Evolutionary conservation across 192 early-diverging fungal species (phyloP).

Genomic region (Coemansia sp.): DNA sequence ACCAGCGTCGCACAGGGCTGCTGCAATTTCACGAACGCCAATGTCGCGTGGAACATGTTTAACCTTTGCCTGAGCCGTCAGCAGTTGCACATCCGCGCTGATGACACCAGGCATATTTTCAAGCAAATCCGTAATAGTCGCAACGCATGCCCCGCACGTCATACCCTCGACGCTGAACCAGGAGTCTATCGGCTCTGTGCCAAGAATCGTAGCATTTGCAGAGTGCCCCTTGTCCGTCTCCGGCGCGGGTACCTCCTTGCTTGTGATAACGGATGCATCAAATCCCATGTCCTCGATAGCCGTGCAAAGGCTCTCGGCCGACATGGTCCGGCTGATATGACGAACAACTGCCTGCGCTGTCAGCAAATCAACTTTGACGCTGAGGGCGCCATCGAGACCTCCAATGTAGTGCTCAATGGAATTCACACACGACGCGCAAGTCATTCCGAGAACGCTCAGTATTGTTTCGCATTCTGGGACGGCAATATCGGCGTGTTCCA

Average conservation of each 20-base stretch:
- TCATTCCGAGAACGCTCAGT: constrained; percentile 75
- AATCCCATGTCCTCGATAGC: constrained; percentile 75
- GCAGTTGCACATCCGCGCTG: constrained; percentile 75
- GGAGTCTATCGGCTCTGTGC: constrained; percentile 30
- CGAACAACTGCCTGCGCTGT: constrained; percentile 61
- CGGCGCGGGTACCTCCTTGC: constrained; percentile 12
- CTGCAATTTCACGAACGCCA: constrained; percentile 77
- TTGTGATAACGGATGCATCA: constrained; percentile 57
- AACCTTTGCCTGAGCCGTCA: constrained; percentile 69
- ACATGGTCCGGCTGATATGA: constrained; percentile 29
- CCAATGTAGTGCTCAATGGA: constrained; percentile 59
- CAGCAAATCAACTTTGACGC: constrained; percentile 65
- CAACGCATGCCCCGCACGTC: constrained; percentile 94
- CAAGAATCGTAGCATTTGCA: constrained; percentile 16
- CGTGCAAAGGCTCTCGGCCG: constrained; percentile 43
- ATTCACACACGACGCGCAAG: constrained; percentile 81
- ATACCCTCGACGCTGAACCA: constrained; percentile 75
- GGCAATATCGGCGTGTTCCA: neutral
- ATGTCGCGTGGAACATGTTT: constrained; percentile 64
- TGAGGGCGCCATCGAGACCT: constrained; percentile 49
- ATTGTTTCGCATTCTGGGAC: constrained; percentile 47
- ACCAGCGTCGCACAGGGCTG: constrained; percentile 71
- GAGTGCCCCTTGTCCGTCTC: neutral
- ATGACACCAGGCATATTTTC: constrained; percentile 61
- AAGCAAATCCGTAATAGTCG: constrained; percentile 74